Percentiles rank a stretch among this genome's conserved stretches.
These are phyloP conservation scores for Dovyalis caffra DNA, from an alignment of 345 rosid species.

Conservation along the genomic window DNA sequence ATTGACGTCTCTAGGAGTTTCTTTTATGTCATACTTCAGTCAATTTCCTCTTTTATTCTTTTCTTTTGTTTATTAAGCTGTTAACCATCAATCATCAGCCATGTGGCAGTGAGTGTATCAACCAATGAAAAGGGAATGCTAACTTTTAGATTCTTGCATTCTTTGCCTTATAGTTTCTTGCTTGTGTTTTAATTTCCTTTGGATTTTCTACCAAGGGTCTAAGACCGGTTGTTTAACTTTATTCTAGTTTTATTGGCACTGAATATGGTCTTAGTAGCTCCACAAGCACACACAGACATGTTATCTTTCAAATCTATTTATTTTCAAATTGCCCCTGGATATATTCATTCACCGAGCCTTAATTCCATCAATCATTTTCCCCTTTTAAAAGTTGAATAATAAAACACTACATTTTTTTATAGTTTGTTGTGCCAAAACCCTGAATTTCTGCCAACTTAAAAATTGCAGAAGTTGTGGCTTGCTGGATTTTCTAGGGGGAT, in stretches of 20 bases:
- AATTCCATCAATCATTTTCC: neutral
- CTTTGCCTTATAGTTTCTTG: neutral
- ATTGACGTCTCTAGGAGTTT: neutral
- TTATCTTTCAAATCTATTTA: neutral
- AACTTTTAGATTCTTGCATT: neutral
- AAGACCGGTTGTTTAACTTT: neutral
- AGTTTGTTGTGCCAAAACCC: neutral
- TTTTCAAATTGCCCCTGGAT: neutral
- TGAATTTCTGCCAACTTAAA: constrained; percentile 17
- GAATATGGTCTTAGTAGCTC: neutral
- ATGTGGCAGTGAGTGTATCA: neutral
- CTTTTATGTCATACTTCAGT: neutral
- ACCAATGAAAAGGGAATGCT: neutral
- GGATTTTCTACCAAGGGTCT: neutral
- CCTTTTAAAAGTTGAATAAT: neutral
- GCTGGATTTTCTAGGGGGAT: constrained; percentile 99
- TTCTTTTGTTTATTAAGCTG: neutral
- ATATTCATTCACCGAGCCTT: neutral
- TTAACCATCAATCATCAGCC: neutral
- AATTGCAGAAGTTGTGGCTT: constrained; percentile 96
- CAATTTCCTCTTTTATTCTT: neutral
- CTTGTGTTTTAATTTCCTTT: neutral
- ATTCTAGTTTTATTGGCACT: neutral
- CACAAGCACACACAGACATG: neutral
- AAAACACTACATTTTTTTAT: neutral